Conservation (phyloP, 2,329 filamentous ascomycete species). For the Ophiostoma sp. region DNA sequence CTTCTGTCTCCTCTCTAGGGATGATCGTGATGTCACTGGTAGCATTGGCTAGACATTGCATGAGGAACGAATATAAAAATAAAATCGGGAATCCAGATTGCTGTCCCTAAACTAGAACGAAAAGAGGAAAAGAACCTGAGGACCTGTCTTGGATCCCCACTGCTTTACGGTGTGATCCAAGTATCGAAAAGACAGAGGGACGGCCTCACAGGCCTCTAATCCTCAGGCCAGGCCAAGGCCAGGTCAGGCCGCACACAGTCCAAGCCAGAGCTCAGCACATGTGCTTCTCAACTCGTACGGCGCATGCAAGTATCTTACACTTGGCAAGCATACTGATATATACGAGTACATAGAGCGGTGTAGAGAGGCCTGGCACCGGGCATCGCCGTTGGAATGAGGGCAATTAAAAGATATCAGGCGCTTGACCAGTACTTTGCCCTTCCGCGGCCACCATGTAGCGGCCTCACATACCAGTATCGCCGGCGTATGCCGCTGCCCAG, state of each 20-base stretch:
- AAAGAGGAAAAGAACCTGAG: not conserved
- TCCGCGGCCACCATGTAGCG: not conserved
- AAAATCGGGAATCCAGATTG: not conserved
- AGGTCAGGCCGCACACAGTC: too few species aligned
- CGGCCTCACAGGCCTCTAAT: too few species aligned
- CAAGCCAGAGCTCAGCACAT: too few species aligned
- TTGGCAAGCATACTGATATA: too few species aligned
- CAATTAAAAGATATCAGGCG: not conserved
- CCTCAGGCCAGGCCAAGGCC: too few species aligned
- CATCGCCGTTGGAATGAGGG: slow-evolving; percentile 2
- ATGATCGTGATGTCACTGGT: slow-evolving; percentile 23
- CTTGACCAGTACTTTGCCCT: not conserved
- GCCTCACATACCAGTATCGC: not conserved
- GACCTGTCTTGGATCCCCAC: not conserved
- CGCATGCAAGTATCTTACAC: too few species aligned
- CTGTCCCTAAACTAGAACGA: not conserved
- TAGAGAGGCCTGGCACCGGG: not conserved
- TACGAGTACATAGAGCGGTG: not conserved
- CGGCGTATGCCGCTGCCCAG: not conserved
- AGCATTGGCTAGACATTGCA: not conserved
- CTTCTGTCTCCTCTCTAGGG: not conserved
- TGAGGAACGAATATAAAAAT: slow-evolving; percentile 14
- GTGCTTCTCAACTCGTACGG: too few species aligned
- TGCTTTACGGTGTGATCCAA: slow-evolving; percentile 5
- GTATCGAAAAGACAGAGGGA: not conserved